phyloP scores from a whole-genome alignment of 78 protist genomes.

The Protostelium mycophagum region DNA sequence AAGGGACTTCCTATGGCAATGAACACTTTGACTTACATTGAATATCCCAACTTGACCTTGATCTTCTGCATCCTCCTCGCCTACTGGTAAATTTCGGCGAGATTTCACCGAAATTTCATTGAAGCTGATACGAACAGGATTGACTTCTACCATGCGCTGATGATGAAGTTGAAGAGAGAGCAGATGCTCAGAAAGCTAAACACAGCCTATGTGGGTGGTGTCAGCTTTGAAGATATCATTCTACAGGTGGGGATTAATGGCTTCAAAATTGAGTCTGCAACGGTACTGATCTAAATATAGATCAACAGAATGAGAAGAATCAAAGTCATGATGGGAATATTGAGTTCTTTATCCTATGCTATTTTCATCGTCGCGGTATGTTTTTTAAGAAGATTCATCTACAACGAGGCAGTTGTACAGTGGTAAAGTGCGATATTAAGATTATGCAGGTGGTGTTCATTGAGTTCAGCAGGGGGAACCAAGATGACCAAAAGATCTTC shows the following conservation, averaged over 20 bases:
- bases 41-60: not conserved
- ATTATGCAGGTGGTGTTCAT: too few species aligned
- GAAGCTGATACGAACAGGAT: not conserved
- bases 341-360: not conserved
- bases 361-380: not conserved
- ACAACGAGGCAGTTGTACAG: too few species aligned
- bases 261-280: not conserved
- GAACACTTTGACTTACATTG: not conserved
- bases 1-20: not conserved
- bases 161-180: not conserved
- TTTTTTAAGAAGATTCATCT: too few species aligned
- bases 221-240: not conserved
- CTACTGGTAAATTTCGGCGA: not conserved
- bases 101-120: too few species aligned
- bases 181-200: not conserved
- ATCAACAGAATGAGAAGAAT: not conserved
- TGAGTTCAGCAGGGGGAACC: too few species aligned
- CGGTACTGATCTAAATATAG: not conserved
- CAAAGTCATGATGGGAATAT: not conserved
- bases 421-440: too few species aligned
- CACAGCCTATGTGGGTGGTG: not conserved
- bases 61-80: not conserved
- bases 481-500: too few species aligned
- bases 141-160: not conserved
- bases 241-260: not conserved